Percentiles rank a stretch among this genome's conserved stretches.
Conservation (phyloP, 352 stramenopile genomes). For the Globisporangium acanthophoron region DNA sequence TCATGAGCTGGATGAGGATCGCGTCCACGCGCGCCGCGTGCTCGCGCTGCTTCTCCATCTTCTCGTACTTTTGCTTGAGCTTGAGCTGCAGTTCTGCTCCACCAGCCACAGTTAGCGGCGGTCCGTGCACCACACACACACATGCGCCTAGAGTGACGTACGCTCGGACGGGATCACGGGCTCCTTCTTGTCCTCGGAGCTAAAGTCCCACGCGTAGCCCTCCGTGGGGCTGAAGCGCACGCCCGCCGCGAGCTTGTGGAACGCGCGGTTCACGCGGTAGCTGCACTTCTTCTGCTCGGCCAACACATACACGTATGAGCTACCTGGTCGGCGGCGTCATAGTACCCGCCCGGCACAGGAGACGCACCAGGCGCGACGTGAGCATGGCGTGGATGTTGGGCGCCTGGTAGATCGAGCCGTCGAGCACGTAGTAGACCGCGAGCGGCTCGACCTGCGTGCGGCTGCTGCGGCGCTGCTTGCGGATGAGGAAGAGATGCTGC, state of each 20-base stretch:
- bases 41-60: conserved; percentile 83
- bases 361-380: conserved; percentile 70
- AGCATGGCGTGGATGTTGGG: conserved; percentile 88
- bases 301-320: not conserved
- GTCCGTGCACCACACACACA: not conserved
- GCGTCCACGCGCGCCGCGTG: conserved; percentile 77
- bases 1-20: conserved; percentile 83
- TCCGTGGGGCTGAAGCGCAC: conserved; percentile 84
- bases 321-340: too few species aligned
- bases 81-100: conserved; percentile 74
- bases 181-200: conserved; percentile 78
- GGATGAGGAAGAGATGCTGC: conserved; percentile 84
- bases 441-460: conserved; percentile 76
- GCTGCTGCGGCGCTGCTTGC: conserved; percentile 76
- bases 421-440: conserved; percentile 87
- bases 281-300: conserved; percentile 76
- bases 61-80: conserved; percentile 85
- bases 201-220: conserved; percentile 86
- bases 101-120: not conserved
- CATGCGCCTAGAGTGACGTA: conserved; percentile 21
- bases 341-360: not conserved
- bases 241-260: conserved; percentile 61
- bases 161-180: conserved; percentile 80
- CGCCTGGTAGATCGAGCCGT: conserved; percentile 83
- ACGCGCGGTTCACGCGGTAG: conserved; percentile 81